Evolutionary conservation across 495 filamentous ascomycete genomes (phyloP), one percentile per base, ranked within the genome.

Genomic region (Hypoxylon subgilvum): DNA sequence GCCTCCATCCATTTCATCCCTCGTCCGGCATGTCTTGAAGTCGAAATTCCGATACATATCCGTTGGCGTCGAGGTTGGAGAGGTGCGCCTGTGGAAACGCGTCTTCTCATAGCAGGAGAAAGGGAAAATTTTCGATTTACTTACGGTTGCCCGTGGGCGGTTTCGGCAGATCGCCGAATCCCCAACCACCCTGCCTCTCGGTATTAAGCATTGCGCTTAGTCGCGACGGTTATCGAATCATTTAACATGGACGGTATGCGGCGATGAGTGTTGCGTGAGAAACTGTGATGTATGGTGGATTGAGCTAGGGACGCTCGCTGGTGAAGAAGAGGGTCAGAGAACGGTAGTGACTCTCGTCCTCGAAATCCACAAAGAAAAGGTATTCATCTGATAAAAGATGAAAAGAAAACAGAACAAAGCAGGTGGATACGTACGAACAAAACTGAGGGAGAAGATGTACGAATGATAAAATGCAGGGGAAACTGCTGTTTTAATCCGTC

Each of bases 131-230:
- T n/a, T n/a, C n/a, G 43, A 36, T 54, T 43, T 56, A 69, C 67
- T 69, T 69, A 69, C 67, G 64, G 60, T 69, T 69, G 52, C 19
- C n/a, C n/a, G n/a, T 52, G 44, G 56, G 47, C 44, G 49, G 44
- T 32, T 41, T 50, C 56, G 63, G 25, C 49, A 13, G 28, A 21
- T 32, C 44, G 50, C 53, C 50, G 42, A 39, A 30, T 52, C 63
- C 67, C 67, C 67, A 69, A 52, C 61, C 57, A 57, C 56, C 60
- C 42, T 69, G 60, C 18, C 35, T 59, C 63, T 56, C 45, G 45
- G 60, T 13, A 61, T 63, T 57, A 63, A 61, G 32, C 67, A 69
- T 69, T 43, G 60, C 57, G 64, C 21, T 49, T 43, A 28, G 18
- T 43, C 42, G 42, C 38, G 23, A 14, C 32, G 22, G 36, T 14